Conservation (phyloP, 495 filamentous ascomycete genomes). For the Articulospora tetracladia region DNA sequence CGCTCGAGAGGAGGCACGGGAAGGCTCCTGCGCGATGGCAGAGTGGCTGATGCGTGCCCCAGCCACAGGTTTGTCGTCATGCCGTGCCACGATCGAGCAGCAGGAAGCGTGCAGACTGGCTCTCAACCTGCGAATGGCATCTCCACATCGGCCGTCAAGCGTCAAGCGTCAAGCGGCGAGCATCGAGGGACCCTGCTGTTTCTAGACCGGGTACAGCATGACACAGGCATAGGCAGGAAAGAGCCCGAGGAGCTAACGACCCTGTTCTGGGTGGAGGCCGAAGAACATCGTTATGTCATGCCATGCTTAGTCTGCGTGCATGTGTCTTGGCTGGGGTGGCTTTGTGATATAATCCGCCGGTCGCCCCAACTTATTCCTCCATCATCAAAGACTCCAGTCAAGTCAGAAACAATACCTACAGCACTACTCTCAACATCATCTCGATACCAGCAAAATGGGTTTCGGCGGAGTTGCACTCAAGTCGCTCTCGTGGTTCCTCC, state of each 20-base stretch:
- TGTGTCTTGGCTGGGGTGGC: neutral
- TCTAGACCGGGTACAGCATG: too few relatives aligned
- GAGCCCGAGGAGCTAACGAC: neutral
- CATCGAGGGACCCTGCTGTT: neutral
- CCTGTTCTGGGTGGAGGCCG: neutral
- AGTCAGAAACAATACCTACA: too few relatives aligned
- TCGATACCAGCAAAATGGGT: conserved; percentile 36
- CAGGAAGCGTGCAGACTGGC: too few relatives aligned
- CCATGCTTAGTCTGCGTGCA: neutral
- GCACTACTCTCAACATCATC: neutral
- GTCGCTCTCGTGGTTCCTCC: conserved; percentile 57
- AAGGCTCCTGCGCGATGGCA: too few relatives aligned
- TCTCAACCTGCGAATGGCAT: too few relatives aligned
- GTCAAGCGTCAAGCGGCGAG: too few relatives aligned
- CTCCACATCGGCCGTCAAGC: too few relatives aligned
- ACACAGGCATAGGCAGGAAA: too few relatives aligned
- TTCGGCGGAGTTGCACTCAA: conserved; percentile 56
- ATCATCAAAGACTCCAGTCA: too few relatives aligned
- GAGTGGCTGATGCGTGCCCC: too few relatives aligned
- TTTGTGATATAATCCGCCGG: neutral
- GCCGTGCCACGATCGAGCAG: neutral
- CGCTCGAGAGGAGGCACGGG: too few relatives aligned
- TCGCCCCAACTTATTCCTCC: neutral
- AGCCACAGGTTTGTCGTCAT: neutral
- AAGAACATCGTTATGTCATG: neutral